Evolutionary conservation across 768 basidiomycete genomes (phyloP), one percentile per base, ranked within the genome.

Genomic region (Austroboletus festivus): DNA sequence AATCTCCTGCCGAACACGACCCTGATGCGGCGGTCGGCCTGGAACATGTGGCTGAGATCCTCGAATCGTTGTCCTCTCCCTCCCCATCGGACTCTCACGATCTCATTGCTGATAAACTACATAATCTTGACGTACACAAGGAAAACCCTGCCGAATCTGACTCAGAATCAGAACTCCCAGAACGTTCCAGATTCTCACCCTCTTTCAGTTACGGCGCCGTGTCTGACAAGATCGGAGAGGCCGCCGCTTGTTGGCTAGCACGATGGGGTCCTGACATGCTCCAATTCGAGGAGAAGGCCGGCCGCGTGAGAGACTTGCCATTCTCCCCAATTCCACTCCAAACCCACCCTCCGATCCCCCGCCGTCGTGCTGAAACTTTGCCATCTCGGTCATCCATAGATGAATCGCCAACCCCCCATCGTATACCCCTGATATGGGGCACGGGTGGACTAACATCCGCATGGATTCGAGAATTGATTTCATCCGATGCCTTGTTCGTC

Each of bases 221-320:
- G 10, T 88, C 88, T 0, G 82, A 92, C 68, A 94, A 91, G 71
- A 89, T 96, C 47, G 93, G 93, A 12, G 92, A 95, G 67, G 86
- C 90, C 0, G 85, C 86, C 56, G 79, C 80, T 3, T 90, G 87
- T 64, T 97, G 93, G 92, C 73, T 96, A 16, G 77, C 84, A 1
- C 75, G 89, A 38, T 97, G 93, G 93, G 89, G 84, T 0, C 63
- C 69, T 12, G 93, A 96, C 61, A 75, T 95, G 53, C 74, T 95
- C n/a, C 59, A 61, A 9, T 74, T 78, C 26, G 89, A 91, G 59
- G 77, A 82, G 55, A 68, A 66, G 35, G 53, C 54, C 10, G 37
- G 52, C 33, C 49, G 38, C 16, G 46, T 38, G 46, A 51, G 49
- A 42, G 57, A 59, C n/a, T 2, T 51, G 18, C 49, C 62, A 9